A percentile compares a stretch with the other conserved stretches of the same genome.
phyloP scores from a whole-genome alignment of 2,329 filamentous ascomycete genomes.

The Alternaria hordeiaustralica region DNA sequence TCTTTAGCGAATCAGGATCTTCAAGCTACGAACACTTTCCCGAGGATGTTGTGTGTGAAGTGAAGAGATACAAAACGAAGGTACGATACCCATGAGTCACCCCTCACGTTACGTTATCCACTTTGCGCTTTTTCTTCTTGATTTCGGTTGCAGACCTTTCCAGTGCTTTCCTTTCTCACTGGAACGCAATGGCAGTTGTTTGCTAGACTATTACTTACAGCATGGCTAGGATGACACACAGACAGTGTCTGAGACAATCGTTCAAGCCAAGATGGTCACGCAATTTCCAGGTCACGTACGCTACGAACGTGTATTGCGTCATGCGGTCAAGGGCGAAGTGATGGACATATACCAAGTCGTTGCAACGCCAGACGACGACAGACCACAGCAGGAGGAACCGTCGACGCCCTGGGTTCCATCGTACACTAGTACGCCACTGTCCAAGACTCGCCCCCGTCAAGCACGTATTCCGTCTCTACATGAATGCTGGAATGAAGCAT shows the following conservation, averaged over 20 bases:
- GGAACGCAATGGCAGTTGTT: neutral
- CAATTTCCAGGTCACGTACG: slow-evolving; percentile 34
- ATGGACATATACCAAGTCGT: neutral
- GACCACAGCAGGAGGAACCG: neutral
- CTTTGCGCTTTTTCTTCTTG: neutral
- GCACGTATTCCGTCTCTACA: neutral
- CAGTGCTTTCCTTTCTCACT: neutral
- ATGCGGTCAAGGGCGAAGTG: slow-evolving; percentile 29
- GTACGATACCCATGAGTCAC: slow-evolving; percentile 12
- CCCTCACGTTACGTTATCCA: neutral
- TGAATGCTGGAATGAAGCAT: neutral
- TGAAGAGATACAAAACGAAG: slow-evolving; percentile 9
- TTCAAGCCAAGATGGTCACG: slow-evolving; percentile 22
- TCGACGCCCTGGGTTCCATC: neutral
- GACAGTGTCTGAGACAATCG: slow-evolving; percentile 14
- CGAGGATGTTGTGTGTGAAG: slow-evolving; percentile 16
- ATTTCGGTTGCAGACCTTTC: neutral
- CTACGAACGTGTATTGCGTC: slow-evolving; percentile 41
- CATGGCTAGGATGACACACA: neutral
- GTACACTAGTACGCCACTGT: neutral
- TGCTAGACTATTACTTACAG: neutral
- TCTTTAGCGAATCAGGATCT: neutral
- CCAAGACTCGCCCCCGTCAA: neutral
- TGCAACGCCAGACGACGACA: neutral
- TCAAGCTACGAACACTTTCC: neutral